Base-by-base conservation (phyloP, 164 flowering plant genomes). In the Annona squamosa region DNA sequence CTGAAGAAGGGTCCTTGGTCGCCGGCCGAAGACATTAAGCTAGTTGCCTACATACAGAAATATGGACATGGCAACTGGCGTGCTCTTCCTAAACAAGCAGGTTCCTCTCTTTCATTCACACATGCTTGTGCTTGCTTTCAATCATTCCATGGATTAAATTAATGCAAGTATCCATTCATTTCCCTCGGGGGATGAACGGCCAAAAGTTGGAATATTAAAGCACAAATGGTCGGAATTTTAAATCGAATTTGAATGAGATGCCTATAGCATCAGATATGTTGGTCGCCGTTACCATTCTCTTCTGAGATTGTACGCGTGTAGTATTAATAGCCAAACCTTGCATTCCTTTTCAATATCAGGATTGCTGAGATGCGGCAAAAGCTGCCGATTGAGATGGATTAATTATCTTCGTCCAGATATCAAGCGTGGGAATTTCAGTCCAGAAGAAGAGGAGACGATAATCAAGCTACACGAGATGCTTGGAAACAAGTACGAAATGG, bases 1-100 rank as follows among this genome's bases (percentile, higher is more conserved):
- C 85, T 91, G 81, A 89, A 86, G 81, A 89, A 79, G 74, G 97
- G 97, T 0, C 88, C 97, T 64, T 91, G 97, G 97, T 85, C 90
- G 12, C 87, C 87, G 62, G 82, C 80, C 3, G 97, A 91, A 76
- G 94, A 89, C 66, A 46, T 81, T 75, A 84, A 73, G 78, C 92
- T 91, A 68, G 74, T 84, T 42, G 72, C 87, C 67, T 90, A 82
- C 77, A 86, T 90, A 69, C 87, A 82, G 68, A 84, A 80, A 73
- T 72, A 87, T 79, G 97, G 97, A 4, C 97, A 90, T 78, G 85
- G 76, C 1, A 91, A 88, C 56, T 91, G 94, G 97, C 81, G 94
- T 7, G 82, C 94, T 75, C 91, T 90, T 65, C 96, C 96, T 44
- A 87, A 78, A 71, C 86, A 79, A 79, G 92, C 96, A 61, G 96